Percentiles rank a stretch among this genome's conserved stretches.
phyloP scores from a whole-genome alignment of 2,329 filamentous ascomycete species.

The Geoglossum cookeanum region DNA sequence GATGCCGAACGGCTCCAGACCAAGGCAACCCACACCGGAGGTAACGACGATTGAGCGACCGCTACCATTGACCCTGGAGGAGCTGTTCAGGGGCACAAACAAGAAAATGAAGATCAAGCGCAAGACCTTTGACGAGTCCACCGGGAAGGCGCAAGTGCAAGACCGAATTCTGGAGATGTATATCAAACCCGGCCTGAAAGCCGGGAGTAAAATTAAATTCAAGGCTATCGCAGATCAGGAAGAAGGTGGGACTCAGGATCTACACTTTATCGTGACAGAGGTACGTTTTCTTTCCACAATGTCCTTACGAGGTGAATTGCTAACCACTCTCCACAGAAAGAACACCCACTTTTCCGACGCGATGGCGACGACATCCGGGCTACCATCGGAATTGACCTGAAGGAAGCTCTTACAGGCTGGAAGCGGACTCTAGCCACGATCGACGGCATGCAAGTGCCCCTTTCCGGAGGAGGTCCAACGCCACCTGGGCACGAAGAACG shows the following conservation, averaged over 20 bases:
- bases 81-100: slow-evolving; percentile 66
- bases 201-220: slow-evolving; percentile 97
- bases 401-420: slow-evolving; percentile 92
- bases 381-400: slow-evolving; percentile 64
- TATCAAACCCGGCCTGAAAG: slow-evolving; percentile 89
- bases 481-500: slow-evolving; percentile 63
- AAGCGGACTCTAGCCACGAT: slow-evolving; percentile 80
- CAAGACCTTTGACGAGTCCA: slow-evolving; percentile 70
- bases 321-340: slow-evolving; percentile 41
- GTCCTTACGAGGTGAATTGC: neutral
- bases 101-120: slow-evolving; percentile 99
- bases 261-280: slow-evolving; percentile 90
- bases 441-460: slow-evolving; percentile 65
- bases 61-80: slow-evolving; percentile 65
- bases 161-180: slow-evolving; percentile 87
- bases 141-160: slow-evolving; percentile 65
- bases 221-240: slow-evolving; percentile 95
- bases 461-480: slow-evolving; percentile 69
- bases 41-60: slow-evolving; percentile 80
- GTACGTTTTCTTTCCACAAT: slow-evolving; percentile 30
- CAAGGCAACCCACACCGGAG: slow-evolving; percentile 48
- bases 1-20: slow-evolving; percentile 8
- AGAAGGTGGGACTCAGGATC: slow-evolving; percentile 83
- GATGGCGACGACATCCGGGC: slow-evolving; percentile 75
- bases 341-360: slow-evolving; percentile 64